Evolutionary conservation across 2,329 filamentous ascomycete species (phyloP), one percentile per base, ranked within the genome.

Genomic region (Huntiella omanensis): DNA sequence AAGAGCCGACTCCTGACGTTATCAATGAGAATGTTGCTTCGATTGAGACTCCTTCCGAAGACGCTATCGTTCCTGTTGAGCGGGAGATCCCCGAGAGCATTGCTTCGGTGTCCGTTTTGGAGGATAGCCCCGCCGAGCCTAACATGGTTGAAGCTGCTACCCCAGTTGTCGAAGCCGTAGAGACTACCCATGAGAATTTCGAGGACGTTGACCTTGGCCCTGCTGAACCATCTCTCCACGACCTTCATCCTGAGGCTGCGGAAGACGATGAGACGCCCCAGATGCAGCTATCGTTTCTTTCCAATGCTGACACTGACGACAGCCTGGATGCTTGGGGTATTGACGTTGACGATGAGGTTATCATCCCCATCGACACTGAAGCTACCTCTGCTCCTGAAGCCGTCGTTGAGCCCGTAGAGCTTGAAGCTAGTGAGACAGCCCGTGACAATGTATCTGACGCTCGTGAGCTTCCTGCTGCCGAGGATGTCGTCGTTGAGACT

Each of bases 301-400:
- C 36, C 11, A 37, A 42, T 4, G 12, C 43, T 39, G 36, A 19
- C 40, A 47, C 45, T 15, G 40, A 47, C 6, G 41, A 47, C 10
- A 47, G 47, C 16, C 28, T 41, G 5, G 48, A 51, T n/a, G 46
- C 46, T 22, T 48, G 46, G 41, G 46, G 43, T 35, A 49, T 46
- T n/a, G 47, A 49, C 17, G 47, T 46, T 10, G 43, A 51, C 13
- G 22, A 28, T 28, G 22, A 28, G 22, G 22, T 28, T 28, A 28
- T 28, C 22, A 28, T 28, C 22, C 22, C 22, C 34, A n/a, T 36
- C 15, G 38, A 17, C 17, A 32, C 47, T 40, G 46, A 48, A 13
- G 15, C n/a, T 40, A 3, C 49, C 7, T 22, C 34, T 36, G 16
- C 15, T 40, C 16, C 40, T 16, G 16, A 17, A 10, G 32, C 36